Evolutionary conservation across 306 rosid species (phyloP).

Genomic region (Fagus sylvatica): DNA sequence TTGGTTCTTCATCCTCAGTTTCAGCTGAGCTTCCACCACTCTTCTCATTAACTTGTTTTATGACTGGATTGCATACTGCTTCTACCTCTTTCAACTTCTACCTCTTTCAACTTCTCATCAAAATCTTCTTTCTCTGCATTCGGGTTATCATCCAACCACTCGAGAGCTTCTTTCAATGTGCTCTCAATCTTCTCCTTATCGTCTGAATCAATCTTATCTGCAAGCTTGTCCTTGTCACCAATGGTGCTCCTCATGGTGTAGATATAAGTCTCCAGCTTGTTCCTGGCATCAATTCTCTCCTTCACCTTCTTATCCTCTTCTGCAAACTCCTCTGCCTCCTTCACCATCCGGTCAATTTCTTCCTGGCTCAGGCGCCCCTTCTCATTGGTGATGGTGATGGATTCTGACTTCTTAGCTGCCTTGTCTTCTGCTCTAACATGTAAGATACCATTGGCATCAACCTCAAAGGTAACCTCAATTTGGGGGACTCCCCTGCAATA

Average conservation of each 20-base stretch:
- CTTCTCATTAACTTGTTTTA: conserved; percentile 39
- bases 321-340: conserved; percentile 60
- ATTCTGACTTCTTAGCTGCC: conserved; percentile 45
- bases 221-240: conserved; percentile 41
- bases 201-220: conserved; percentile 46
- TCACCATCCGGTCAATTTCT: conserved; percentile 56
- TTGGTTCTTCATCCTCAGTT: conserved; percentile 39
- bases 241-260: conserved; percentile 49
- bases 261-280: conserved; percentile 51
- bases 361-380: conserved; percentile 64
- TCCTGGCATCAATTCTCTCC: conserved; percentile 50
- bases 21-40: conserved; percentile 36
- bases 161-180: conserved; percentile 40
- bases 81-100: too few species aligned
- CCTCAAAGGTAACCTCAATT: conserved; percentile 63
- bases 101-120: conserved; percentile 50
- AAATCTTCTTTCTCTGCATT: conserved; percentile 43
- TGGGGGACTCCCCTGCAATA: conserved; percentile 58
- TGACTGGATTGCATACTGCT: conserved; percentile 40
- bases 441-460: conserved; percentile 56
- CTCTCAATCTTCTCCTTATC: conserved; percentile 52
- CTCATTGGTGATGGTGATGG: conserved; percentile 55
- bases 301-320: conserved; percentile 50
- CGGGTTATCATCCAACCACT: conserved; percentile 55
- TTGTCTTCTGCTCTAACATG: conserved; percentile 61